Evolutionary conservation across 768 basidiomycete genomes (phyloP).

Genomic region (Lentinula detonsa): DNA sequence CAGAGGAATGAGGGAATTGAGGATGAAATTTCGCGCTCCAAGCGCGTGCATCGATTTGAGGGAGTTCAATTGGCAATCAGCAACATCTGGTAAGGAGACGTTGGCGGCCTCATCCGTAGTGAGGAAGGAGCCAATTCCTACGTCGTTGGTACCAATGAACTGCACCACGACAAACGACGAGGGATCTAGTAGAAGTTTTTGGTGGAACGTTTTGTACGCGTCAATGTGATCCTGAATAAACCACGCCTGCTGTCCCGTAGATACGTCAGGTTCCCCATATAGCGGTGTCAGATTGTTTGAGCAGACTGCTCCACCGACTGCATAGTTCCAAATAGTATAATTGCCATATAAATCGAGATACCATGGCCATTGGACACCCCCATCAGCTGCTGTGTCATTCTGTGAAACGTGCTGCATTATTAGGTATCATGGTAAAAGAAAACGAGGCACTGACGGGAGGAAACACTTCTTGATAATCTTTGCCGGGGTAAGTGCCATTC

Average conservation of each 20-base stretch:
- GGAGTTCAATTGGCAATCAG: conserved; percentile 13
- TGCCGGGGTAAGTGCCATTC: conserved; percentile 16
- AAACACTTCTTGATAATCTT: conserved; percentile 18
- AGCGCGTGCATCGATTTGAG: conserved; percentile 12
- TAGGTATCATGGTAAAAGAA: not conserved
- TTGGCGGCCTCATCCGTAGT: conserved; percentile 10
- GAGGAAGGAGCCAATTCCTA: conserved; percentile 14
- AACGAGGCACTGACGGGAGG: conserved; percentile 12
- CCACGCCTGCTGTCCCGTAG: conserved; percentile 15
- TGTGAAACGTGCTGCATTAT: not conserved
- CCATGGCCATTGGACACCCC: conserved; percentile 19
- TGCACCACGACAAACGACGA: conserved; percentile 14
- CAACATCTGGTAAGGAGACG: conserved; percentile 13
- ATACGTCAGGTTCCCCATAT: conserved; percentile 12
- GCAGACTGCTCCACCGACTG: conserved; percentile 18
- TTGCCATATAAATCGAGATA: conserved; percentile 17
- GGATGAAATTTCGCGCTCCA: conserved; percentile 18
- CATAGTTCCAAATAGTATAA: conserved; percentile 19
- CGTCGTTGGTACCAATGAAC: conserved; percentile 17
- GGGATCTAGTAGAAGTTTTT: conserved; percentile 17
- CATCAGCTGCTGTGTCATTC: conserved; percentile 16
- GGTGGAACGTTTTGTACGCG: conserved; percentile 10
- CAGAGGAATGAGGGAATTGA: conserved; percentile 17
- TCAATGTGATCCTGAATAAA: conserved; percentile 18
- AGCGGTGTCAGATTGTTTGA: conserved; percentile 11